phyloP scores from a whole-genome alignment of 2,329 filamentous ascomycete genomes.

The Epicoccum sorghinum region DNA sequence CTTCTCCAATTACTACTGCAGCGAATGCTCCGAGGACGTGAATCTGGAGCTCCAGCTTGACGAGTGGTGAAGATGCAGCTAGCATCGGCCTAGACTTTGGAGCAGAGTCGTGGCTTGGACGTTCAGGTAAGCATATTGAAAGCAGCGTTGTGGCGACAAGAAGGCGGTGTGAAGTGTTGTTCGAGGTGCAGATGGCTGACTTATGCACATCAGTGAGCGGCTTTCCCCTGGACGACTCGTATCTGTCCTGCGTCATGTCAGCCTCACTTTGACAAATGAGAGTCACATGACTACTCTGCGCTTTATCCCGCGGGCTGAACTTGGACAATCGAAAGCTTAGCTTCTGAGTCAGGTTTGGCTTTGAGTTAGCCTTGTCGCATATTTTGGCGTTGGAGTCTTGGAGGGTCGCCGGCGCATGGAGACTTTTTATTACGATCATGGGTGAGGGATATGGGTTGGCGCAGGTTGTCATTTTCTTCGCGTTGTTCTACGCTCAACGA shows the following conservation, averaged over 20 bases:
- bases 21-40: constrained; percentile 52
- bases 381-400: not conserved
- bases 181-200: constrained; percentile 13
- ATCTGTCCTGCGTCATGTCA: not conserved
- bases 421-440: too few relatives aligned
- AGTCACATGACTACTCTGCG: not conserved
- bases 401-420: too few relatives aligned
- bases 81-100: too few relatives aligned
- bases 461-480: too few relatives aligned
- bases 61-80: constrained; percentile 37
- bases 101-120: too few relatives aligned
- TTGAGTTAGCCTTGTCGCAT: too few relatives aligned
- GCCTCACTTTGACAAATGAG: constrained; percentile 6
- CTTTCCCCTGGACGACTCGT: not conserved
- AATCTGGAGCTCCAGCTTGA: constrained; percentile 52
- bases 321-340: not conserved
- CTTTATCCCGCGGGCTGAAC: not conserved
- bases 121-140: not conserved
- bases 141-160: not conserved
- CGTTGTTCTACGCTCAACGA: too few relatives aligned
- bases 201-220: constrained; percentile 15
- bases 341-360: too few relatives aligned
- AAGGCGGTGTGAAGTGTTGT: not conserved
- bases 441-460: too few relatives aligned
- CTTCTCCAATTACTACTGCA: constrained; percentile 54